Conservation (phyloP, 1,284 basidiomycete species). For the Vanrija humicola region DNA sequence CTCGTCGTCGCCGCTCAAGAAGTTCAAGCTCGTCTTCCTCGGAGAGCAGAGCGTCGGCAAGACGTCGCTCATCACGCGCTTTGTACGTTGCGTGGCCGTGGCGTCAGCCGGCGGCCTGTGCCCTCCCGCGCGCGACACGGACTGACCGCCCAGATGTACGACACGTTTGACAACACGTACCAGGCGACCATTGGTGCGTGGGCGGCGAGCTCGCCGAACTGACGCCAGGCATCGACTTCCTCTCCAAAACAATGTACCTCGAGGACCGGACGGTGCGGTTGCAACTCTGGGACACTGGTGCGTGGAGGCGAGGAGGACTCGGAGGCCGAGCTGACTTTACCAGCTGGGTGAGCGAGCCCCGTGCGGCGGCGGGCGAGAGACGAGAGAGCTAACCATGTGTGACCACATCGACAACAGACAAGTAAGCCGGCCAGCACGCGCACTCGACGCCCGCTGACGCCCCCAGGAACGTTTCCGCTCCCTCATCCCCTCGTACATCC, state of each 20-base stretch:
- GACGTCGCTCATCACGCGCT: constrained; percentile 96
- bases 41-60: constrained; percentile 92
- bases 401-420: constrained; percentile 21
- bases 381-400: constrained; percentile 2
- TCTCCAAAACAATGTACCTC: constrained; percentile 99
- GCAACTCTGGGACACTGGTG: constrained; percentile 98
- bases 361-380: neutral
- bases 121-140: neutral
- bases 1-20: constrained; percentile 64
- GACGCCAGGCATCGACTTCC: constrained; percentile 77
- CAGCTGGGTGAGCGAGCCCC: constrained; percentile 31
- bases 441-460: neutral
- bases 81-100: constrained; percentile 38
- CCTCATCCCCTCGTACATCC: constrained; percentile 97
- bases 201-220: neutral
- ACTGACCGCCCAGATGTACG: constrained; percentile 76
- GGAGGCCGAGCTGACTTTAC: constrained; percentile 8
- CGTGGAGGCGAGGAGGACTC: constrained; percentile 5
- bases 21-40: constrained; percentile 92
- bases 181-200: constrained; percentile 84
- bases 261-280: constrained; percentile 96
- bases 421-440: constrained; percentile 13
- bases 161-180: constrained; percentile 99
- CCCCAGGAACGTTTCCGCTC: constrained; percentile 91
- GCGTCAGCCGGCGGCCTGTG: neutral